These are phyloP conservation scores for Mycena polygramma DNA, from an alignment of 768 basidiomycete genomes.

Conservation along the genomic window DNA sequence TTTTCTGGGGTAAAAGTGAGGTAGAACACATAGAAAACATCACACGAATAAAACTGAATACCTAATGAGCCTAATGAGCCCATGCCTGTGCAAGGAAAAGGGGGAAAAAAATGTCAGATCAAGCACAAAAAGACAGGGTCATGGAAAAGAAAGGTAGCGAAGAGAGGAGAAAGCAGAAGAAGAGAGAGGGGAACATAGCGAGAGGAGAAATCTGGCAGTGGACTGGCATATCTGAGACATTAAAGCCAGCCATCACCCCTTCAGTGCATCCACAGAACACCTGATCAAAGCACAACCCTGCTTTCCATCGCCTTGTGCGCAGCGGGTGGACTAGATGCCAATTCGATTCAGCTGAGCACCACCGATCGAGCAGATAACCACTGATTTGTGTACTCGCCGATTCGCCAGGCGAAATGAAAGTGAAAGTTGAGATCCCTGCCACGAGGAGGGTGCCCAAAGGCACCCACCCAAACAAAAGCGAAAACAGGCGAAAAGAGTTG, in stretches of 20 bases:
- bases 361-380: too few relatives aligned
- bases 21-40: not conserved
- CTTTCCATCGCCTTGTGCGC: not conserved
- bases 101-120: not conserved
- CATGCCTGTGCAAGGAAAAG: not conserved
- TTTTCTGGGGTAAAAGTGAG: not conserved
- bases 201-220: not conserved
- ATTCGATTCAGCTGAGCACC: too few relatives aligned
- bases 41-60: not conserved
- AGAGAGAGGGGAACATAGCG: not conserved
- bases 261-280: too few relatives aligned
- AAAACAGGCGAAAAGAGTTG: not conserved
- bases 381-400: too few relatives aligned
- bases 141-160: too few relatives aligned
- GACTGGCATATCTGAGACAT: not conserved
- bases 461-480: not conserved
- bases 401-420: conserved; percentile 3
- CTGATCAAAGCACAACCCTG: not conserved
- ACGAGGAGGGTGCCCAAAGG: not conserved
- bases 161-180: not conserved
- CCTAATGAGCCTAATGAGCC: not conserved
- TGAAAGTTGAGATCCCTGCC: conserved; percentile 32
- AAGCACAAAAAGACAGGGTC: too few relatives aligned
- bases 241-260: not conserved
- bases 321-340: too few relatives aligned